Evolutionary conservation across 495 filamentous ascomycete genomes (phyloP).

Genomic region (Neurospora tetrasperma): DNA sequence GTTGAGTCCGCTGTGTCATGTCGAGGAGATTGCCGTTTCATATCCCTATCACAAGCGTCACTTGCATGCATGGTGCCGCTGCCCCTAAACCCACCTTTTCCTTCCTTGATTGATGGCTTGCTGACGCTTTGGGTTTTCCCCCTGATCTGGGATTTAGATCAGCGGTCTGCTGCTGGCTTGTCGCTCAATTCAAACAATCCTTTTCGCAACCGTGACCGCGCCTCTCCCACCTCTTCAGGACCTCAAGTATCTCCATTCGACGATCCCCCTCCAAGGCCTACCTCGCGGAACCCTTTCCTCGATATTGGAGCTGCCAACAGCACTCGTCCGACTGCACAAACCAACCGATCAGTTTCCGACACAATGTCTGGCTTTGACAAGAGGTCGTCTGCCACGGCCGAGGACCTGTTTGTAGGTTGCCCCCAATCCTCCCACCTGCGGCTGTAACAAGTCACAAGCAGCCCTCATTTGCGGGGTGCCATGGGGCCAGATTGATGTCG

Average conservation of each 20-base stretch:
- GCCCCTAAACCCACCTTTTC: slow-evolving; percentile 10
- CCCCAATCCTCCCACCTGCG: not conserved
- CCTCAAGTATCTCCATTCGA: slow-evolving; percentile 41
- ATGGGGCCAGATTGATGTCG: not conserved
- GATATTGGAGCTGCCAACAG: slow-evolving; percentile 46
- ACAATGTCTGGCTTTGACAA: slow-evolving; percentile 48
- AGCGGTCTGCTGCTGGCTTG: slow-evolving; percentile 36
- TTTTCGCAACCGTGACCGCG: slow-evolving; percentile 76
- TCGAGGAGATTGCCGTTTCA: slow-evolving; percentile 42
- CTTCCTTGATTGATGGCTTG: slow-evolving; percentile 12
- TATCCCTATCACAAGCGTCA: slow-evolving; percentile 34
- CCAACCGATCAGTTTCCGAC: slow-evolving; percentile 33
- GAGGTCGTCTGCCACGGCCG: slow-evolving; percentile 49
- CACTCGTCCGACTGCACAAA: slow-evolving; percentile 37
- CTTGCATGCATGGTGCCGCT: slow-evolving; percentile 32
- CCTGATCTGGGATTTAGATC: slow-evolving; percentile 27
- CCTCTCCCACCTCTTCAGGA: slow-evolving; percentile 48
- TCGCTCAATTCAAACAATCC: slow-evolving; percentile 85
- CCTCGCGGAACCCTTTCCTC: slow-evolving; percentile 87
- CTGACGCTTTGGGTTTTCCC: slow-evolving; percentile 27
- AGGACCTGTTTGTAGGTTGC: slow-evolving; percentile 80
- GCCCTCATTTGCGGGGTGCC: not conserved
- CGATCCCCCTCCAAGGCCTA: slow-evolving; percentile 53
- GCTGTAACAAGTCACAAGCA: not conserved
- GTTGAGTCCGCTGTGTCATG: slow-evolving; percentile 38